These are phyloP conservation scores for Senecio squalidus DNA, from an alignment of 140 eudicot genomes.

Conservation along the genomic window DNA sequence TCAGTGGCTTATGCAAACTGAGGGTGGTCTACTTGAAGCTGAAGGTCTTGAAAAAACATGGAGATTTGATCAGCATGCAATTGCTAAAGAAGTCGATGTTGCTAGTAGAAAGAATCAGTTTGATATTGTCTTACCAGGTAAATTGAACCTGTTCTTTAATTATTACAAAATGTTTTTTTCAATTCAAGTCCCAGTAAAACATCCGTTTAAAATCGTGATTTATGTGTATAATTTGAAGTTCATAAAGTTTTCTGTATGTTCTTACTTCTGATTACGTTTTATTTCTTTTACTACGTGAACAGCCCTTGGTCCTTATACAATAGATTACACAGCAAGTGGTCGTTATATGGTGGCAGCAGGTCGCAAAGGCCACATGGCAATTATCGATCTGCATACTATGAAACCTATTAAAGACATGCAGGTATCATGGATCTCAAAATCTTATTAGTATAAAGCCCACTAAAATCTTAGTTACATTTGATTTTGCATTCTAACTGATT, in stretches of 20 bases:
- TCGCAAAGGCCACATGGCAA: constrained; percentile 84
- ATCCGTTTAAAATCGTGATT: not conserved
- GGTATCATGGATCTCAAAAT: constrained; percentile 30
- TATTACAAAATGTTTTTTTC: not conserved
- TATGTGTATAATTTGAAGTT: not conserved
- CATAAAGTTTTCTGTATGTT: not conserved
- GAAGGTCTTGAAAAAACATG: constrained; percentile 93
- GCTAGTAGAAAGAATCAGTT: constrained; percentile 63
- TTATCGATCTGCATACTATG: constrained; percentile 64
- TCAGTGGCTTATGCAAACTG: constrained; percentile 97
- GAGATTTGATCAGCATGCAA: constrained; percentile 61
- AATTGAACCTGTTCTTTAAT: not conserved
- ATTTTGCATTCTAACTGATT: not conserved
- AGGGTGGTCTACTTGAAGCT: constrained; percentile 65
- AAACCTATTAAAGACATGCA: constrained; percentile 68
- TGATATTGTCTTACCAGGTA: constrained; percentile 91
- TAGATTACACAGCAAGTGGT: constrained; percentile 83
- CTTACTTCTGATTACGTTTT: not conserved
- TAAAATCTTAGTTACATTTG: not conserved
- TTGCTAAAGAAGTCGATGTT: constrained; percentile 66
- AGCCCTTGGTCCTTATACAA: constrained; percentile 88
- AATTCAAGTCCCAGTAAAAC: not conserved
- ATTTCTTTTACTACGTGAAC: constrained; percentile 13
- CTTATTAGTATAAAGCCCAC: not conserved
- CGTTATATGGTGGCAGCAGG: constrained; percentile 88